Conservation (phyloP, 2,329 filamentous ascomycete genomes). For the Aspergillus hiratsukae region DNA sequence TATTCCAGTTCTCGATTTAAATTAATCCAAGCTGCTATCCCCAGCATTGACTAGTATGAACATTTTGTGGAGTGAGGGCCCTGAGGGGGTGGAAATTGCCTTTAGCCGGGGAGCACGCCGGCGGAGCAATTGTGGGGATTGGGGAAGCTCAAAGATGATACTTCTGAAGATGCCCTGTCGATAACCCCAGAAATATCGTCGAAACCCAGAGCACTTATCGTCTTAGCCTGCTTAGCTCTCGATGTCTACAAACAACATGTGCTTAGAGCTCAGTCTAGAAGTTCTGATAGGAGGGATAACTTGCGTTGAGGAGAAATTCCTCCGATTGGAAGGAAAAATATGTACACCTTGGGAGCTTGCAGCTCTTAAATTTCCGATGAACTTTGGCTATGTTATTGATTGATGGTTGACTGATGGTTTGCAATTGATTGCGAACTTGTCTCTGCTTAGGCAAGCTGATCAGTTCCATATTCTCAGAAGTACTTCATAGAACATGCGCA, state of each 20-base stretch:
- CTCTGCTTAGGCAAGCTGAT: too few species aligned
- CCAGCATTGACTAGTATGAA: neutral
- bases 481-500: too few species aligned
- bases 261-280: neutral
- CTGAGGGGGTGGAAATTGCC: neutral
- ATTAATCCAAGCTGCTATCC: neutral
- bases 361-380: neutral
- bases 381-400: neutral
- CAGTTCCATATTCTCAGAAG: too few species aligned
- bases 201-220: neutral
- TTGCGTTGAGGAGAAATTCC: neutral
- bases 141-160: neutral
- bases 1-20: neutral
- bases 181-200: neutral
- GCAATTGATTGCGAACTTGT: neutral
- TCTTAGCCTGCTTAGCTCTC: neutral
- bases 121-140: neutral
- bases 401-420: neutral
- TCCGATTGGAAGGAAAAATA: slow-evolving; percentile 15
- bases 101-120: neutral
- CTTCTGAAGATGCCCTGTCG: neutral
- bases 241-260: neutral
- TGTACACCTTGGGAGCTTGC: neutral
- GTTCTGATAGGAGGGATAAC: slow-evolving; percentile 18
- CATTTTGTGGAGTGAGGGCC: neutral